Percentiles rank a stretch among this genome's conserved stretches.
phyloP scores from a whole-genome alignment of 2,329 filamentous ascomycete species.

The Magnaporthiopsis incrustans region DNA sequence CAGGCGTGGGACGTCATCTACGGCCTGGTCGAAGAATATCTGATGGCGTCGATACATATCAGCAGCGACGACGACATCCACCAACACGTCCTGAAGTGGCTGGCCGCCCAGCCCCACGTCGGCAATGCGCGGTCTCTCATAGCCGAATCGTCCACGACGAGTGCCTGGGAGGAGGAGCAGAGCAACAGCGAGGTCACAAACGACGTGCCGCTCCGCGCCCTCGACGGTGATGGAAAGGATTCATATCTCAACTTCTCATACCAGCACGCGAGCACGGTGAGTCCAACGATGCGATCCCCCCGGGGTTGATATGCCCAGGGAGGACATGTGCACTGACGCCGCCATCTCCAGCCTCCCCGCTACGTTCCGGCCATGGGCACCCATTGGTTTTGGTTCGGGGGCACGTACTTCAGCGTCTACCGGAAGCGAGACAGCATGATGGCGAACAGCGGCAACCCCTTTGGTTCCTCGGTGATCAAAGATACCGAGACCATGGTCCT shows the following conservation, averaged over 20 bases:
- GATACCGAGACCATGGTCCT: slow-evolving; percentile 44
- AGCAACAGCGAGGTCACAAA: slow-evolving; percentile 31
- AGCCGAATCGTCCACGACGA: slow-evolving; percentile 46
- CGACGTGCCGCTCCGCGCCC: slow-evolving; percentile 25
- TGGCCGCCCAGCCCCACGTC: slow-evolving; percentile 43
- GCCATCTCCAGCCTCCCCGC: slow-evolving; percentile 31
- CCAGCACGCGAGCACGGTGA: slow-evolving; percentile 42
- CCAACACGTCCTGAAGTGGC: slow-evolving; percentile 48
- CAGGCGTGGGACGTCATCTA: slow-evolving; percentile 23
- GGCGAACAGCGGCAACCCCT: slow-evolving; percentile 22
- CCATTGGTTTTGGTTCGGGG: slow-evolving; percentile 46
- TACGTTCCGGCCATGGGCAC: slow-evolving; percentile 46
- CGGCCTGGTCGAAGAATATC: slow-evolving; percentile 31
- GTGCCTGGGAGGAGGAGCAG: slow-evolving; percentile 53
- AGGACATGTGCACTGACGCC: neutral
- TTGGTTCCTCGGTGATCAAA: slow-evolving; percentile 31
- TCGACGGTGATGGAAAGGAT: slow-evolving; percentile 29
- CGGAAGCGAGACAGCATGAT: slow-evolving; percentile 36
- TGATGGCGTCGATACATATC: slow-evolving; percentile 45
- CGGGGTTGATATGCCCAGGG: neutral
- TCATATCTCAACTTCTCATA: slow-evolving; percentile 52
- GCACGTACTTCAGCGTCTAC: slow-evolving; percentile 40
- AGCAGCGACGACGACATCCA: slow-evolving; percentile 51
- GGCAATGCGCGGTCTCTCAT: slow-evolving; percentile 43
- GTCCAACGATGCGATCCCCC: slow-evolving; percentile 9